phyloP scores from a whole-genome alignment of 371 early-diverging fungal genomes.

The Apophysomyces elegans region DNA sequence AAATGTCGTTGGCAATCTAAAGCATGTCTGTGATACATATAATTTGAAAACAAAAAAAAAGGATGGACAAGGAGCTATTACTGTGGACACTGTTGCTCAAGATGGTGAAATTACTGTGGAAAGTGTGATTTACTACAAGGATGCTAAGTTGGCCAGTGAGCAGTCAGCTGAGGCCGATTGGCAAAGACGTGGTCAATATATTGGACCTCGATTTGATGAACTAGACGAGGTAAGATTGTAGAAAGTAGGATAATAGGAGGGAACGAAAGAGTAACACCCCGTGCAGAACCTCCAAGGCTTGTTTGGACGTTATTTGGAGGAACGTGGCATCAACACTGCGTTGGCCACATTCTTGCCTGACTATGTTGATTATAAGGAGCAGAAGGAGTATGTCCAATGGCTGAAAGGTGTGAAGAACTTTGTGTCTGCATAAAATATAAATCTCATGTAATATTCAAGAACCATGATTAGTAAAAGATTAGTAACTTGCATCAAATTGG shows the following conservation, averaged over 20 bases:
- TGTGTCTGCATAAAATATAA: constrained; percentile 64
- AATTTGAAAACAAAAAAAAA: constrained; percentile 12
- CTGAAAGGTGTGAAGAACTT: constrained; percentile 79
- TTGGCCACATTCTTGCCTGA: constrained; percentile 85
- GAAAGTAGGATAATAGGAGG: background rate
- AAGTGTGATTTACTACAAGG: constrained; percentile 74
- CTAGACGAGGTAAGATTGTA: constrained; percentile 71
- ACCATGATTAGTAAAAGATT: background rate
- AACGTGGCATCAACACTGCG: constrained; percentile 83
- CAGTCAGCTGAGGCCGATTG: constrained; percentile 89
- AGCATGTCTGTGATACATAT: too few relatives aligned
- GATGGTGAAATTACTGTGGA: constrained; percentile 90
- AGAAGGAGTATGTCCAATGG: constrained; percentile 91
- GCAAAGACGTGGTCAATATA: constrained; percentile 87
- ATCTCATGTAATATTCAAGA: background rate
- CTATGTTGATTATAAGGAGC: constrained; percentile 94
- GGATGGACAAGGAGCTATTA: constrained; percentile 75
- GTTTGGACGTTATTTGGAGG: constrained; percentile 85
- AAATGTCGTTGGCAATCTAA: background rate
- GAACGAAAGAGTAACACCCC: background rate
- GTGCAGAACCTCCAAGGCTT: constrained; percentile 71
- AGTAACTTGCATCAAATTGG: background rate
- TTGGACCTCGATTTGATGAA: constrained; percentile 92
- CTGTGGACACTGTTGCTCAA: constrained; percentile 78
- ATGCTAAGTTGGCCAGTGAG: constrained; percentile 68